phyloP scores from a whole-genome alignment of 768 basidiomycete genomes.

The Agrocybe praecox region DNA sequence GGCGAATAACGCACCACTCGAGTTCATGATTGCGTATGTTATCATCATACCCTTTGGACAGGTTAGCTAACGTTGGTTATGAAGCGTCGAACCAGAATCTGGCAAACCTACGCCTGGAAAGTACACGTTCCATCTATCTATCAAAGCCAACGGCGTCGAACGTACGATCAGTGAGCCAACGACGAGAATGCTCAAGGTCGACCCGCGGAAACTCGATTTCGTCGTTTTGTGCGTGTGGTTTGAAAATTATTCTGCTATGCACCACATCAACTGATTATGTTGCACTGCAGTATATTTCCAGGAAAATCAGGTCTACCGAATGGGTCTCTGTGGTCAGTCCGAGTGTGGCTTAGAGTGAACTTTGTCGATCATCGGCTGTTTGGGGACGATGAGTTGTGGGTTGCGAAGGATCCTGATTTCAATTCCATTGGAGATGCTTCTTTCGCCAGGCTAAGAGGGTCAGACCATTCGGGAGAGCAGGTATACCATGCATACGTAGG shows the following conservation, averaged over 20 bases:
- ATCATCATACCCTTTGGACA: neutral
- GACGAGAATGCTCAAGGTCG: slow-evolving; percentile 46
- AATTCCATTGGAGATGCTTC: slow-evolving; percentile 55
- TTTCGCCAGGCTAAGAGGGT: slow-evolving; percentile 49
- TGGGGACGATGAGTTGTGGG: slow-evolving; percentile 64
- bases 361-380: slow-evolving; percentile 67
- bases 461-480: slow-evolving; percentile 42
- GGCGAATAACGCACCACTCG: slow-evolving; percentile 43
- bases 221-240: slow-evolving; percentile 67
- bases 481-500: slow-evolving; percentile 61
- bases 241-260: neutral
- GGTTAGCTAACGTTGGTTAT: neutral
- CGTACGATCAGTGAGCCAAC: slow-evolving; percentile 51
- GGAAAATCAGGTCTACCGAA: slow-evolving; percentile 57
- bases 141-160: slow-evolving; percentile 59
- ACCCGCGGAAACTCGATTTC: slow-evolving; percentile 60
- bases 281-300: slow-evolving; percentile 49
- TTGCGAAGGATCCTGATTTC: slow-evolving; percentile 70
- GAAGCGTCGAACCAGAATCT: slow-evolving; percentile 47
- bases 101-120: slow-evolving; percentile 44
- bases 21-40: slow-evolving; percentile 56
- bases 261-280: neutral
- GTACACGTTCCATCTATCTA: slow-evolving; percentile 55
- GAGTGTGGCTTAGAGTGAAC: slow-evolving; percentile 64
- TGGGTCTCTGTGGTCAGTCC: slow-evolving; percentile 57